Evolutionary conservation across 192 early-diverging fungal genomes (phyloP), one percentile per base, ranked within the genome.

Genomic region (Coemansia sp.): DNA sequence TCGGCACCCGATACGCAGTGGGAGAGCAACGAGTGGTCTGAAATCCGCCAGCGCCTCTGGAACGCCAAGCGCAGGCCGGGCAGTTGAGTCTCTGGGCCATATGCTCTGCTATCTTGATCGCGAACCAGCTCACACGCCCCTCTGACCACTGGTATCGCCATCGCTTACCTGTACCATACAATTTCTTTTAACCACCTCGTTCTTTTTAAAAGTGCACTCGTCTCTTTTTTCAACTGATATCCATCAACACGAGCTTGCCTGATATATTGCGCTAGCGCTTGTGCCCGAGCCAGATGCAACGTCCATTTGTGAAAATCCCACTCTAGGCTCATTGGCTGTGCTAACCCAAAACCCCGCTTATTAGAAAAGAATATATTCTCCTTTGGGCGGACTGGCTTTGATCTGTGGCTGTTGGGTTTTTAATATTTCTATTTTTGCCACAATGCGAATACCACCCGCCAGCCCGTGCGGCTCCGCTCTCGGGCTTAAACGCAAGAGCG

Each of bases 41-140:
- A 67, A 37, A 74, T 80, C 69, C 73, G 73, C 21, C 61, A 45
- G 63, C 73, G 78, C 3, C 69, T 80, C 37, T 80, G 78, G 78
- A 80, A 80, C 61, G 78, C 78, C 33, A 74, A 75, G 48, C 58
- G 53, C 31, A 48, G 51, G 6, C 28, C 33, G 2, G 38, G 28
- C 38, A 34, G 63, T 28, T 65, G 24, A 38, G 46, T 18, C 48
- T 46, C 43, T 46, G 43, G 18, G 9, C 14, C 6, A 16, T 42
- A 13, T 16, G 13, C 43, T 9, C n/a, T 46, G 18, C 20, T 20
- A 55, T 65, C 36, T 11, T 50, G 21, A 40, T 38, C 18, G 39
- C 9, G 20, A 28, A 38, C 53, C 53, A 14, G 53, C 53, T 14
- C 43, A 46, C 43, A 46, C 20, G 43, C 43, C 18, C 20, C 9